Conservation (phyloP, 305 asterid genomes). For the Fraxinus greggii region DNA sequence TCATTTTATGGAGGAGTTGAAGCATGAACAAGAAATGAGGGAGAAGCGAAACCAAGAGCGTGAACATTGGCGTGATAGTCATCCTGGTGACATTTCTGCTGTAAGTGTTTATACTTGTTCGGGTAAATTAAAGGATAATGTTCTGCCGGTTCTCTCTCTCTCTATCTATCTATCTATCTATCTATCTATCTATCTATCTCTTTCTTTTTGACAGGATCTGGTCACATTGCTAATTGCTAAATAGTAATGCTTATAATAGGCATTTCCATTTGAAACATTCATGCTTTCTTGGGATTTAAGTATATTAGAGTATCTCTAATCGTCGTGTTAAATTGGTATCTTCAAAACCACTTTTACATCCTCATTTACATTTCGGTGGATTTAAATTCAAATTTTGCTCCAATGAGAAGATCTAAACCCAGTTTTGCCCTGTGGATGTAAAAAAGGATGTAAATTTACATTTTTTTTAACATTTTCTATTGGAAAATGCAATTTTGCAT, state of each 20-base stretch:
- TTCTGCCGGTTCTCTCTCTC: background rate
- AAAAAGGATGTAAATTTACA: no score
- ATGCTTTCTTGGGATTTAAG: conserved; percentile 7
- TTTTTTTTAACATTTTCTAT: background rate
- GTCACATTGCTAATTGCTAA: background rate
- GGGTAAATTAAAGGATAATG: background rate
- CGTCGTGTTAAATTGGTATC: background rate
- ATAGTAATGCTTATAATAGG: background rate
- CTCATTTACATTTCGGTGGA: background rate
- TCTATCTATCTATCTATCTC: background rate
- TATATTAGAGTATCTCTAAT: background rate
- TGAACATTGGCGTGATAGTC: conserved; percentile 75
- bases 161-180: background rate
- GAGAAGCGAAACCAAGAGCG: conserved; percentile 93
- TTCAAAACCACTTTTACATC: background rate
- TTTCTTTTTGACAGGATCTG: conserved; percentile 4
- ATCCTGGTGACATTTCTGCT: conserved; percentile 56
- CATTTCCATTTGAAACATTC: conserved; percentile 11
- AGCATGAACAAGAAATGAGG: conserved; percentile 89
- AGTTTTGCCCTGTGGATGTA: no score
- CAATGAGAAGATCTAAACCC: background rate
- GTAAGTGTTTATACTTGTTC: conserved; percentile 39
- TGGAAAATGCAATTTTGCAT: background rate
- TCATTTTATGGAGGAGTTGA: conserved; percentile 95
- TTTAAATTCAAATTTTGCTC: background rate